Conservation (phyloP, 1,284 basidiomycete genomes). For the Dichomitus squalens region DNA sequence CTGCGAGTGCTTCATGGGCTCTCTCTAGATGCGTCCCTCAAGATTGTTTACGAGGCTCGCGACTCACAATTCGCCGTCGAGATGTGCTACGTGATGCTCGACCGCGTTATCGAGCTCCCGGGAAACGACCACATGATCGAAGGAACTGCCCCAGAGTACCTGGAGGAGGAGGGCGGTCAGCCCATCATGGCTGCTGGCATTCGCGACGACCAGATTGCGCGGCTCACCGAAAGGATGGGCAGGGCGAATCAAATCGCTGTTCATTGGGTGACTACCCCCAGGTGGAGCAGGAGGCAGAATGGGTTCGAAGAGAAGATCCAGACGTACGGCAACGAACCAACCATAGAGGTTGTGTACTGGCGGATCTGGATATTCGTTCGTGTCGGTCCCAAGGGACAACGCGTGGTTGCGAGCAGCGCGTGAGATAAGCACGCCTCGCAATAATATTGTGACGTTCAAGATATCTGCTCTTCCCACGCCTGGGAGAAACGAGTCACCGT, state of each 20-base stretch:
- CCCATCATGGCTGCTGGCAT: neutral
- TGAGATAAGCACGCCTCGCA: no score
- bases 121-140: neutral
- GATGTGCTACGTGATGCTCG: constrained; percentile 2
- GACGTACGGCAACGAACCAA: constrained; percentile 24
- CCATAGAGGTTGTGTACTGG: constrained; percentile 17
- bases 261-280: constrained; percentile 20
- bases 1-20: neutral
- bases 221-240: neutral
- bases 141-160: neutral
- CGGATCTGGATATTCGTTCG: constrained; percentile 20
- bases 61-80: neutral
- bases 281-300: neutral
- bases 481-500: no score
- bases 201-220: neutral
- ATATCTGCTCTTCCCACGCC: no score
- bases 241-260: neutral
- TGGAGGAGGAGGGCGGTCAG: neutral
- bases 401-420: no score
- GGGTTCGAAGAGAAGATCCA: constrained; percentile 12
- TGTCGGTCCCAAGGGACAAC: constrained; percentile 4
- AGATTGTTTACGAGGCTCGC: constrained; percentile 12
- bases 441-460: no score
- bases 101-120: constrained; percentile 1
- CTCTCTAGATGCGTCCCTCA: constrained; percentile 15